Evolutionary conservation across 2,329 filamentous ascomycete genomes (phyloP).

Genomic region (Phyllosticta paracitricarpa): DNA sequence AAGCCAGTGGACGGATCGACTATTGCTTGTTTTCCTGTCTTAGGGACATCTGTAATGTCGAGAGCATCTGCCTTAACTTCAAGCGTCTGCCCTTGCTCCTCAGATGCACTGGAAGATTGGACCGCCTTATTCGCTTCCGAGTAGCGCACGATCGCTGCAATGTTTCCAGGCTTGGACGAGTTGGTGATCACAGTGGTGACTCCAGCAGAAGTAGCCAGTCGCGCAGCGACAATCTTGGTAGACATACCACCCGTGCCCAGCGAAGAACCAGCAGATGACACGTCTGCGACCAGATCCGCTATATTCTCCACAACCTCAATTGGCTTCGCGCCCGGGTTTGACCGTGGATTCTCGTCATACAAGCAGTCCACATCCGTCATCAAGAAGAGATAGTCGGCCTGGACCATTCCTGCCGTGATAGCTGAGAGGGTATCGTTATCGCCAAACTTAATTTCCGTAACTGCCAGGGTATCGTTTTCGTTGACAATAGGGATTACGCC

Average conservation of each 20-base stretch:
- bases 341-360: constrained; percentile 90
- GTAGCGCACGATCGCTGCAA: constrained; percentile 75
- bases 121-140: constrained; percentile 51
- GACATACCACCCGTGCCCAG: constrained; percentile 94
- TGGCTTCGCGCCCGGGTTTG: constrained; percentile 71
- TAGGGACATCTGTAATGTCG: background rate
- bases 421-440: constrained; percentile 97
- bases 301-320: constrained; percentile 94
- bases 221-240: constrained; percentile 91
- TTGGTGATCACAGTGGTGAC: constrained; percentile 94
- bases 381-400: constrained; percentile 90
- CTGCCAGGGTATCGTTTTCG: constrained; percentile 93
- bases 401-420: constrained; percentile 94
- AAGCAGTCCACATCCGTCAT: constrained; percentile 99
- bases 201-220: constrained; percentile 83
- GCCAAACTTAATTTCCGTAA: constrained; percentile 98
- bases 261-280: constrained; percentile 78
- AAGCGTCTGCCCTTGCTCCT: constrained; percentile 17
- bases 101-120: constrained; percentile 17
- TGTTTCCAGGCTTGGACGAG: constrained; percentile 88
- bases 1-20: constrained; percentile 23
- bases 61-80: constrained; percentile 9
- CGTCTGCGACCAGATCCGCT: constrained; percentile 69
- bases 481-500: constrained; percentile 98
- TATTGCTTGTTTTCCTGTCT: background rate